phyloP scores from a whole-genome alignment of 2,329 filamentous ascomycete genomes.

The Leptographium procerum region DNA sequence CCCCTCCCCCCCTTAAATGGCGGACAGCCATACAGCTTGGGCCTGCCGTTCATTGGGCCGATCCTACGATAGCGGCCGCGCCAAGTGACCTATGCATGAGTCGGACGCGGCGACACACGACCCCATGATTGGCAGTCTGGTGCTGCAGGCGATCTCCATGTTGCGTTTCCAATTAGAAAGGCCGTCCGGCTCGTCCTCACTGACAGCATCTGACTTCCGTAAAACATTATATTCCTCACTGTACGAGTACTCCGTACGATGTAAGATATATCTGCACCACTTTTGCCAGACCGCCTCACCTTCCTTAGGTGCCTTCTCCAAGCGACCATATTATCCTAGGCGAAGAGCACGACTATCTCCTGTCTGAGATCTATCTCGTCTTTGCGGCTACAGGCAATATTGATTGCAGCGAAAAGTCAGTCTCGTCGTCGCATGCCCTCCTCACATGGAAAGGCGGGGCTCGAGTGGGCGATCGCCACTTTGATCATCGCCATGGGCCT shows the following conservation, averaged over 20 bases:
- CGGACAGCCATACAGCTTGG: slow-evolving; percentile 8
- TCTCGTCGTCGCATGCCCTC: background rate
- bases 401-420: background rate
- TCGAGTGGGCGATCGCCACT: background rate
- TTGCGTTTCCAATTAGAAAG: background rate
- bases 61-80: slow-evolving; percentile 6
- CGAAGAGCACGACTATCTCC: background rate
- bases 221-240: background rate
- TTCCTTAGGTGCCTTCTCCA: background rate
- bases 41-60: slow-evolving; percentile 10
- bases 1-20: background rate
- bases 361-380: background rate
- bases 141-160: background rate
- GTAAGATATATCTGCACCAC: too few relatives aligned
- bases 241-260: background rate
- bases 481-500: background rate
- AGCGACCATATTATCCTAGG: background rate
- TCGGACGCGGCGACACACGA: background rate
- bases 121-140: slow-evolving; percentile 5
- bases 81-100: background rate
- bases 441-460: background rate
- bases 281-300: background rate
- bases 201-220: background rate
- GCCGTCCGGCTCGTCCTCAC: background rate
- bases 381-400: background rate